These are phyloP conservation scores for Coccomyxa sp. DNA, from an alignment of 139 green algal genomes.

Conservation along the genomic window DNA sequence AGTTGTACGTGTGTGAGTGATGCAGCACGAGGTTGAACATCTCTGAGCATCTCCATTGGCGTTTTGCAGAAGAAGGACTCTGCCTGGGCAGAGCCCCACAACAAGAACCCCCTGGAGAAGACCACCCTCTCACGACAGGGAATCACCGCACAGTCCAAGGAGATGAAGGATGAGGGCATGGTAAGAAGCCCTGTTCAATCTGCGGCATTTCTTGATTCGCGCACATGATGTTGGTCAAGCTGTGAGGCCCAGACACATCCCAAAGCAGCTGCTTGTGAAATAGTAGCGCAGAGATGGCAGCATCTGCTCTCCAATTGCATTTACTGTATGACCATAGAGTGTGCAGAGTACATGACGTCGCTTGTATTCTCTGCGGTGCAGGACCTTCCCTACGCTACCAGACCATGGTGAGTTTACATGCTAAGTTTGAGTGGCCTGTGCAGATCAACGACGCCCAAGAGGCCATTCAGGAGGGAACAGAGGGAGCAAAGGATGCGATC, in stretches of 20 bases:
- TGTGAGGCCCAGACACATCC: too few species aligned
- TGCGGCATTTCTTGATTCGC: too few species aligned
- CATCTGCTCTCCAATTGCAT: too few species aligned
- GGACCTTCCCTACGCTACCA: too few species aligned
- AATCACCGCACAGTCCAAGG: background rate
- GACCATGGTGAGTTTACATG: background rate
- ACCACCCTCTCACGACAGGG: background rate
- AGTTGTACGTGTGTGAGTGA: background rate
- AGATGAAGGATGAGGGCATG: background rate
- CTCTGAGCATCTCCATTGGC: background rate
- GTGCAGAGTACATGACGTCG: too few species aligned
- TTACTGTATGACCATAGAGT: too few species aligned
- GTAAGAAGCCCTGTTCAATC: too few species aligned
- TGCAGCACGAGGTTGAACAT: background rate
- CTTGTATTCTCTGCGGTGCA: too few species aligned
- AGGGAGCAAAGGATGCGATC: background rate
- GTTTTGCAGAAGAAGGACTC: background rate
- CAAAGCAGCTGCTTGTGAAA: too few species aligned
- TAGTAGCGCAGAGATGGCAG: too few species aligned
- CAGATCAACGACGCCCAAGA: background rate
- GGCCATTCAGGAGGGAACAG: background rate
- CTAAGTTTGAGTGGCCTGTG: background rate
- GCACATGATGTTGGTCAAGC: too few species aligned
- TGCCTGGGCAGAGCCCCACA: background rate
- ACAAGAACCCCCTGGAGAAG: conserved; percentile 6